phyloP scores from a whole-genome alignment of 345 rosid genomes.

The Citrus sp. region DNA sequence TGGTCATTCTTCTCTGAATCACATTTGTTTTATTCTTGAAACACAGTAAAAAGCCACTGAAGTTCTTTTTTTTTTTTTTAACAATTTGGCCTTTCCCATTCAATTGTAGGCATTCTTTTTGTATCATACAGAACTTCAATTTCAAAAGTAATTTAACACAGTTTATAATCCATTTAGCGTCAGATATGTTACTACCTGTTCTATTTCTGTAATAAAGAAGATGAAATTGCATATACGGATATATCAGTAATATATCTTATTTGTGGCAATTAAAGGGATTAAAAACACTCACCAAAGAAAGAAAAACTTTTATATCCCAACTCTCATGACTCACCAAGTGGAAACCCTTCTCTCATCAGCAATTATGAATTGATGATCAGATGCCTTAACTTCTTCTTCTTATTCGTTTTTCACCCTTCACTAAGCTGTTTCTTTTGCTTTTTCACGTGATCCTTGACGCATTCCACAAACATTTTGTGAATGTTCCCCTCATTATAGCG shows the following conservation, averaged over 20 bases:
- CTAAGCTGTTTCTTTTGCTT: no score
- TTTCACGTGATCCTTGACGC: background rate
- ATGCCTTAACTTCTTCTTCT: no score
- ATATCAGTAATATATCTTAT: background rate
- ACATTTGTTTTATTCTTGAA: background rate
- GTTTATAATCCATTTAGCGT: background rate
- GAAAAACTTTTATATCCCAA: background rate
- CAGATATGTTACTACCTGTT: slow-evolving; percentile 6
- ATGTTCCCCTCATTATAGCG: slow-evolving; percentile 4
- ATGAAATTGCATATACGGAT: background rate
- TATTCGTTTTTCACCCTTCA: no score
- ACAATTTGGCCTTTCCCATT: background rate
- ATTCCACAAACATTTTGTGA: slow-evolving; percentile 7
- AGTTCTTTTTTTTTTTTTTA: background rate
- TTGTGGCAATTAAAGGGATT: background rate
- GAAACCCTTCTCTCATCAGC: background rate
- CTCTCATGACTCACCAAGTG: background rate
- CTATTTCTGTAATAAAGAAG: background rate
- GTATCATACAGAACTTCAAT: slow-evolving; percentile 2
- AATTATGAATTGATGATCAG: background rate
- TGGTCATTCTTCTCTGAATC: slow-evolving; percentile 17
- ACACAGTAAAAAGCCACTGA: slow-evolving; percentile 5
- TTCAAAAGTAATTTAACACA: slow-evolving; percentile 7
- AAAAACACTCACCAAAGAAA: background rate
- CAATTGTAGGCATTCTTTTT: slow-evolving; percentile 23